phyloP scores from a whole-genome alignment of 768 basidiomycete species.

The Trametes sanguinea region DNA sequence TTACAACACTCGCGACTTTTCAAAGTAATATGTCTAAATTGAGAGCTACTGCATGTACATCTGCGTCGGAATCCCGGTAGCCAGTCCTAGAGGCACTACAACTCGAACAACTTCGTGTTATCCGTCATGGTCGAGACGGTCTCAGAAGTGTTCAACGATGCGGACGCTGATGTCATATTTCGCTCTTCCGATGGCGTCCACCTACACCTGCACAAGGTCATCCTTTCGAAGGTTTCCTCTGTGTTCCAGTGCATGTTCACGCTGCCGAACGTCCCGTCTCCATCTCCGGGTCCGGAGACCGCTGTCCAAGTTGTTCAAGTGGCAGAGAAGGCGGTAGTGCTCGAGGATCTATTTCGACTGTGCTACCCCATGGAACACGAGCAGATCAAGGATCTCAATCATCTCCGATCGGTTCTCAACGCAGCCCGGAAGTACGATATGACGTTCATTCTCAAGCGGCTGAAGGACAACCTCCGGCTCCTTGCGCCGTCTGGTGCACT shows the following conservation, averaged over 20 bases:
- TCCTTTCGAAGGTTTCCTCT: constrained; percentile 44
- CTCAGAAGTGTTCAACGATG: constrained; percentile 36
- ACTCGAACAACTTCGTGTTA: not conserved
- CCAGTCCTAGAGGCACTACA: no score
- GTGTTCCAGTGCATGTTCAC: constrained; percentile 32
- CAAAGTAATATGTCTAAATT: no score
- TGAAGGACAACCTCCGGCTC: not conserved
- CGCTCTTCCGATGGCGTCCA: constrained; percentile 43
- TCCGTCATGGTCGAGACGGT: not conserved
- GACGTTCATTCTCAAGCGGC: not conserved
- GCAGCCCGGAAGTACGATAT: constrained; percentile 30
- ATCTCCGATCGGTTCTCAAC: not conserved
- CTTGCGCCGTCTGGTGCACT: constrained; percentile 4
- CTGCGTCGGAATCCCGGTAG: no score
- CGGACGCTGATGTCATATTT: constrained; percentile 45
- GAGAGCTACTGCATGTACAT: no score
- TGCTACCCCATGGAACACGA: constrained; percentile 19
- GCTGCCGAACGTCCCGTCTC: no score
- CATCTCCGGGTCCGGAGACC: no score
- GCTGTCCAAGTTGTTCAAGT: constrained; percentile 4
- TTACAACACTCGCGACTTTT: no score
- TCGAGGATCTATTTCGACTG: constrained; percentile 13
- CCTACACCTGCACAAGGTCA: constrained; percentile 47
- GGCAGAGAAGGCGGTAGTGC: constrained; percentile 3
- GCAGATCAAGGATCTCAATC: not conserved